phyloP scores from a whole-genome alignment of 192 early-diverging fungal genomes.

The Umbelopsis sp. region DNA sequence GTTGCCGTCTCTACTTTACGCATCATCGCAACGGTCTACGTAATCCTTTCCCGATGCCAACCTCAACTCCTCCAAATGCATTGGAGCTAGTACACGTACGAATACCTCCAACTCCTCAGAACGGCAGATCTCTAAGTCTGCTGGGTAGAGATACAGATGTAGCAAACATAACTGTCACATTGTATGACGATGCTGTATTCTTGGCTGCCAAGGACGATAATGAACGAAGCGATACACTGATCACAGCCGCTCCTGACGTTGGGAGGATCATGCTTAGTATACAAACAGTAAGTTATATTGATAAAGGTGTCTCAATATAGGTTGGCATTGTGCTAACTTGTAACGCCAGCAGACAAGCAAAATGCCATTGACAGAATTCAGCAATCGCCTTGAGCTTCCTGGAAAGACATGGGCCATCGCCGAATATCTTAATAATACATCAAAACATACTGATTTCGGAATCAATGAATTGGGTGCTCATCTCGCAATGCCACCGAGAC shows the following conservation, averaged over 20 bases:
- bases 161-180: slow-evolving; percentile 37
- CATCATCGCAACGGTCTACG: slow-evolving; percentile 40
- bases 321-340: not conserved
- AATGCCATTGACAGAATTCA: slow-evolving; percentile 50
- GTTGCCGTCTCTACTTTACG: slow-evolving; percentile 77
- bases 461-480: slow-evolving; percentile 74
- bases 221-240: slow-evolving; percentile 73
- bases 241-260: slow-evolving; percentile 64
- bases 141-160: slow-evolving; percentile 14
- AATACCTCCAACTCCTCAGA: slow-evolving; percentile 58
- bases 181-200: slow-evolving; percentile 69
- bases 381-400: slow-evolving; percentile 57
- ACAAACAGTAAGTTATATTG: not conserved
- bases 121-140: slow-evolving; percentile 8
- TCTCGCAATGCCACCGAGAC: slow-evolving; percentile 54
- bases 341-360: slow-evolving; percentile 32
- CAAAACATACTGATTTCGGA: slow-evolving; percentile 32
- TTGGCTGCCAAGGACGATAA: slow-evolving; percentile 65
- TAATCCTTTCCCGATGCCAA: slow-evolving; percentile 20
- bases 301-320: not conserved
- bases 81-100: slow-evolving; percentile 74
- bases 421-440: slow-evolving; percentile 47
- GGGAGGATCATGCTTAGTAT: slow-evolving; percentile 44
- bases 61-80: slow-evolving; percentile 46
- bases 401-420: slow-evolving; percentile 86